Percentiles rank a stretch among this genome's conserved stretches.
Evolutionary conservation across 805 yeast genomes (phyloP).

Genomic region (Metschnikowia baotianmanensis): DNA sequence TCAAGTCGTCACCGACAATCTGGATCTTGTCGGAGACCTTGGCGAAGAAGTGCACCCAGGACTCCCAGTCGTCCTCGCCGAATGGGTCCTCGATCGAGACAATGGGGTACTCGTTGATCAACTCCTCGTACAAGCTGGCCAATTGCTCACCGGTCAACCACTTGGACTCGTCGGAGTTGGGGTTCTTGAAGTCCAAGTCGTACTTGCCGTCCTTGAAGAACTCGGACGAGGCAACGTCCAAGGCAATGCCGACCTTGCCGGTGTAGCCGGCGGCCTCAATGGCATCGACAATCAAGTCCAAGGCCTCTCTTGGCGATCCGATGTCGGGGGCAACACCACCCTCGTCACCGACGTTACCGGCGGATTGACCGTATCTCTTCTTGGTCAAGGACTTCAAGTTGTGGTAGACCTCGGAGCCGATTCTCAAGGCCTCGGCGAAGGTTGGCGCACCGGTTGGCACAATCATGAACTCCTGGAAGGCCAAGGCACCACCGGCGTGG

Average conservation of each 20-base stretch:
- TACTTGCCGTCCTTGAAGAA: constrained; percentile 95
- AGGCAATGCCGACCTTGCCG: constrained; percentile 87
- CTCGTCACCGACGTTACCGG: constrained; percentile 99
- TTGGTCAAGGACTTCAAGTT: constrained; percentile 87
- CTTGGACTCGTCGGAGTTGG: constrained; percentile 83
- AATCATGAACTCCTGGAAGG: constrained; percentile 99
- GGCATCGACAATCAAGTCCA: constrained; percentile 87
- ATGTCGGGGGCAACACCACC: constrained; percentile 99
- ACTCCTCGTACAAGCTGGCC: constrained; percentile 76
- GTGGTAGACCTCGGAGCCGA: constrained; percentile 98
- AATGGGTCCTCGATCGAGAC: constrained; percentile 98
- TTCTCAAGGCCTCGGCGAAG: constrained; percentile 94
- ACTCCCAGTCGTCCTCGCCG: constrained; percentile 99
- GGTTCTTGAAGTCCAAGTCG: constrained; percentile 98
- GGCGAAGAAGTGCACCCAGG: constrained; percentile 88
- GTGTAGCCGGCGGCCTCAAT: constrained; percentile 94
- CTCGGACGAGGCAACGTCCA: constrained; percentile 97
- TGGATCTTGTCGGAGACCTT: constrained; percentile 67
- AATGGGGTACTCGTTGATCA: constrained; percentile 91
- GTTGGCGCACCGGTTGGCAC: constrained; percentile 90
- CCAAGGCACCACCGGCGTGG: constrained; percentile 99
- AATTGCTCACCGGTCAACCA: constrained; percentile 89
- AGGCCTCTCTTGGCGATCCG: constrained; percentile 93
- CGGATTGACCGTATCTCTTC: constrained; percentile 95
- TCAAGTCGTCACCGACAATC: constrained; percentile 97